phyloP scores from a whole-genome alignment of 352 stramenopile genomes.

The Thraustochytrium sp. region DNA sequence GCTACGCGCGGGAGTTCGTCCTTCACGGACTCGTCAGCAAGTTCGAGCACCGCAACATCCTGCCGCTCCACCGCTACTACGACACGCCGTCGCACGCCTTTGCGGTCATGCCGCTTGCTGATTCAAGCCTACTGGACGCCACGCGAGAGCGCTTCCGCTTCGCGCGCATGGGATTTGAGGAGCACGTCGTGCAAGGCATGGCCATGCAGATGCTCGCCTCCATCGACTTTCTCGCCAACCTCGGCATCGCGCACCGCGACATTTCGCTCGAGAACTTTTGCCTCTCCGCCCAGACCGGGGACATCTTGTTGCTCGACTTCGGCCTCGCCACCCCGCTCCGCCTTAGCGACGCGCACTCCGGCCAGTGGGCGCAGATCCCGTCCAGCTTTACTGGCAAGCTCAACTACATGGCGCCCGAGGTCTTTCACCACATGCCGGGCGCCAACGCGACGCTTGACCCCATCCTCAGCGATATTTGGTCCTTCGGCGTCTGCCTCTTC shows the following conservation, averaged over 20 bases:
- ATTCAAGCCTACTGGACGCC: background rate
- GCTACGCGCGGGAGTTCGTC: conserved; percentile 8
- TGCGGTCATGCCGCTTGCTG: background rate
- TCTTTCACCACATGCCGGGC: background rate
- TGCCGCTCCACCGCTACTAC: conserved; percentile 4
- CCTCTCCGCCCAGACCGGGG: background rate
- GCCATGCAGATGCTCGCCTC: background rate
- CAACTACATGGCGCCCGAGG: conserved; percentile 33
- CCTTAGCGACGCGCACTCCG: background rate
- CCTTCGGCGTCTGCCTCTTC: conserved; percentile 30
- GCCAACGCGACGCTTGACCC: background rate
- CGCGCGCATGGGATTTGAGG: background rate
- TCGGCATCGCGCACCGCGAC: conserved; percentile 24
- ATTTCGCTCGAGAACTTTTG: conserved; percentile 30
- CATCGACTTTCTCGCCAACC: conserved; percentile 11
- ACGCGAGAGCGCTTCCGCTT: background rate
- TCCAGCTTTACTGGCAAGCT: conserved; percentile 15
- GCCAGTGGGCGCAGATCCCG: background rate
- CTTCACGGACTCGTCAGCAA: background rate
- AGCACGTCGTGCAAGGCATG: background rate
- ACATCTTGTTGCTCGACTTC: conserved; percentile 20
- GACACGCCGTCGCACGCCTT: background rate
- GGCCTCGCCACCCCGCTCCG: background rate
- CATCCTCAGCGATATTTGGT: conserved; percentile 23
- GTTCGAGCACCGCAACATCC: conserved; percentile 24